Conservation (phyloP, 305 asterid genomes). For the Solanum hybrid region DNA sequence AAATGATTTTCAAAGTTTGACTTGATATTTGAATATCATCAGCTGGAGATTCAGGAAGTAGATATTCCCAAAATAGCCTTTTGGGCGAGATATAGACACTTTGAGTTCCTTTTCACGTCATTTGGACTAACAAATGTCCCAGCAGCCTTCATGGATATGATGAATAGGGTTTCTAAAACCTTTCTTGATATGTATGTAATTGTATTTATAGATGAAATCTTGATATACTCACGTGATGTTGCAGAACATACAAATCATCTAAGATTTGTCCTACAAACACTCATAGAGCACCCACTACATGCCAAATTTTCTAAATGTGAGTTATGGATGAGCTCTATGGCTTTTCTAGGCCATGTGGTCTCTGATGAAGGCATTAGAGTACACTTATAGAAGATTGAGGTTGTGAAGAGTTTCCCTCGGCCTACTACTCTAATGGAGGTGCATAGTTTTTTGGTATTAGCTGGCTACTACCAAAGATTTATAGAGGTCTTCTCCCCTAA, state of each 20-base stretch:
- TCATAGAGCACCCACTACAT: neutral
- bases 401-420: neutral
- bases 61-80: neutral
- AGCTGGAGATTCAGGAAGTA: neutral
- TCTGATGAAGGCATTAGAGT: neutral
- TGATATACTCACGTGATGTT: neutral
- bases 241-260: neutral
- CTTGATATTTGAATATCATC: neutral
- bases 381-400: neutral
- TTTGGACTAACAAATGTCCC: neutral
- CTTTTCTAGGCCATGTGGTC: neutral
- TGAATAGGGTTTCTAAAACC: neutral
- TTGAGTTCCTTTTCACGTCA: neutral
- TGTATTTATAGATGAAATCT: neutral
- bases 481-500: neutral
- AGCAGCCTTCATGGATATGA: neutral
- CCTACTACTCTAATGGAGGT: neutral
- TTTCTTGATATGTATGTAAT: neutral
- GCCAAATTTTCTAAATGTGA: neutral
- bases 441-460: neutral
- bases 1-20: neutral
- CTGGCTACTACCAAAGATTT: neutral
- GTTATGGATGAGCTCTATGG: neutral
- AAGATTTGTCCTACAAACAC: neutral
- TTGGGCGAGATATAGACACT: neutral